These are phyloP conservation scores for Aureobasidium musti DNA, from an alignment of 2,329 filamentous ascomycete genomes.

Conservation along the genomic window DNA sequence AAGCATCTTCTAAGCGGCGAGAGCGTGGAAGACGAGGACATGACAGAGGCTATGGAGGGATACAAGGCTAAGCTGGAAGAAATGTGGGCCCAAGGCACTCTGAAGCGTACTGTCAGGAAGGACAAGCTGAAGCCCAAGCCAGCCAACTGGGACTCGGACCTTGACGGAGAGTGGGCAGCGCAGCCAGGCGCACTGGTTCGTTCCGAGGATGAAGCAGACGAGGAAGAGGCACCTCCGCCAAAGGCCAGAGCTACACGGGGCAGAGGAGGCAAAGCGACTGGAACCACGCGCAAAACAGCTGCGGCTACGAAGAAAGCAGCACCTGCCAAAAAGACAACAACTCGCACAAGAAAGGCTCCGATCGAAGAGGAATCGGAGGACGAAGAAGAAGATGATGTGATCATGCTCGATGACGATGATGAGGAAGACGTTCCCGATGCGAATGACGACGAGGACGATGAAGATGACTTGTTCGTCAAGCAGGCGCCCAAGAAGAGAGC, in stretches of 20 bases:
- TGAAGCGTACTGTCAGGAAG: constrained; percentile 55
- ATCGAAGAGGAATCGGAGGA: constrained; percentile 48
- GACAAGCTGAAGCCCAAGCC: constrained; percentile 66
- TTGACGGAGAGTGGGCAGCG: constrained; percentile 83
- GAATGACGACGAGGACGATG: constrained; percentile 46
- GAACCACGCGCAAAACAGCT: constrained; percentile 45
- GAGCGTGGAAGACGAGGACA: constrained; percentile 64
- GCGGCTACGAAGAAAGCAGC: constrained; percentile 43
- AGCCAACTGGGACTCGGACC: constrained; percentile 81
- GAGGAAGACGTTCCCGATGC: constrained; percentile 49
- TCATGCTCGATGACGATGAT: constrained; percentile 49
- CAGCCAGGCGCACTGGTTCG: constrained; percentile 66
- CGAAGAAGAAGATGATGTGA: constrained; percentile 45
- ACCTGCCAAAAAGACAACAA: constrained; percentile 40
- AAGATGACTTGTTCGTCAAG: constrained; percentile 49
- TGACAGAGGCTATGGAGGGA: constrained; percentile 60
- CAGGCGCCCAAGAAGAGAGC: constrained; percentile 37
- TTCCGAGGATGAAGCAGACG: constrained; percentile 52
- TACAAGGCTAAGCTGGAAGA: constrained; percentile 67
- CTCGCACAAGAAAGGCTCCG: constrained; percentile 47
- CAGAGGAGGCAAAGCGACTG: constrained; percentile 49
- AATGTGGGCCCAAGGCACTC: constrained; percentile 65
- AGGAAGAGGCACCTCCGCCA: constrained; percentile 38
- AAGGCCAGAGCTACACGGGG: constrained; percentile 50
- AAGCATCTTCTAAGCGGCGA: constrained; percentile 59